These are phyloP conservation scores for Plantago major DNA, from an alignment of 257 asterid genomes.

Conservation along the genomic window DNA sequence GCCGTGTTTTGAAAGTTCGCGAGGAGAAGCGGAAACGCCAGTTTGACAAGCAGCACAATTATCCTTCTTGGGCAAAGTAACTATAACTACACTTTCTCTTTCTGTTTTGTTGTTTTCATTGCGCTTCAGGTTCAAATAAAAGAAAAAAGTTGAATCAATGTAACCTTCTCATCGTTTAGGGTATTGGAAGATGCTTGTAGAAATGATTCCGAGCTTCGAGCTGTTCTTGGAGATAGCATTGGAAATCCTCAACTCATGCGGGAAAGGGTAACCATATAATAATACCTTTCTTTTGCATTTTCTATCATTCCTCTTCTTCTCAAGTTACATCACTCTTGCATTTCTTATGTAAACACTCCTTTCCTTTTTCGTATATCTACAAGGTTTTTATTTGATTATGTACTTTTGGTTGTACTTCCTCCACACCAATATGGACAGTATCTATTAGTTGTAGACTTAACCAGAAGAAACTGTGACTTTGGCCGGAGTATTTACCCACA, in stretches of 20 bases:
- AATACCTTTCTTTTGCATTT: slow-evolving; percentile 6
- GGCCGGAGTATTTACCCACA: no score
- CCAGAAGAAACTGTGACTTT: no score
- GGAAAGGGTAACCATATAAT: slow-evolving; percentile 57
- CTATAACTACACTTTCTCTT: not conserved
- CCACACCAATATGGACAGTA: no score
- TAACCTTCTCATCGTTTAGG: slow-evolving; percentile 33
- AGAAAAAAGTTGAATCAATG: not conserved
- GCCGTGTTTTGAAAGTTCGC: slow-evolving; percentile 73
- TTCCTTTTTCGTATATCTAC: not conserved
- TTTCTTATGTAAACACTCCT: slow-evolving; percentile 1
- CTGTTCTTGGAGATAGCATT: slow-evolving; percentile 88
- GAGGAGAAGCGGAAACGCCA: slow-evolving; percentile 92
- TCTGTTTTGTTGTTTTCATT: slow-evolving; percentile 3
- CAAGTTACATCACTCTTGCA: not conserved
- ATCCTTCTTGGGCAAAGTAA: slow-evolving; percentile 97
- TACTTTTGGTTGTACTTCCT: no score
- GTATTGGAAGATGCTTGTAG: slow-evolving; percentile 89
- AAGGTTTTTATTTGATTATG: no score
- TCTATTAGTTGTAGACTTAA: no score
- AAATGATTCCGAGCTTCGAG: slow-evolving; percentile 80
- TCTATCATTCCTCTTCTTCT: not conserved
- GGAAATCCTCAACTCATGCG: slow-evolving; percentile 96
- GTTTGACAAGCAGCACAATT: slow-evolving; percentile 57
- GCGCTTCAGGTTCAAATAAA: not conserved